phyloP scores from a whole-genome alignment of 169 alveolate genomes.

The Eimeria necatrix region DNA sequence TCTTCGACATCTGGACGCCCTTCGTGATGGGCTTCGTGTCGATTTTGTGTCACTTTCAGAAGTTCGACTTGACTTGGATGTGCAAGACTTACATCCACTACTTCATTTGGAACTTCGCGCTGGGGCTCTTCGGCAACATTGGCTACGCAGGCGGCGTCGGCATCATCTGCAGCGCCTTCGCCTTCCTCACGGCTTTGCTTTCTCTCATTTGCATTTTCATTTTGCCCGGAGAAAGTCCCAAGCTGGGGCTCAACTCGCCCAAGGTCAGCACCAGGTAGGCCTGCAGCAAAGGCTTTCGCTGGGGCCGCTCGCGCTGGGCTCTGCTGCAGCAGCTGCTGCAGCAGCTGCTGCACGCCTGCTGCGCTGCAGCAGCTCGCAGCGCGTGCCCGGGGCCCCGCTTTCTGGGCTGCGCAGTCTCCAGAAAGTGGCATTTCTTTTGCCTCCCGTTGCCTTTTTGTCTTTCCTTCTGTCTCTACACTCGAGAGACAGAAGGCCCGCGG shows the following conservation, averaged over 20 bases:
- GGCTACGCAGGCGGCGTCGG: conserved; percentile 81
- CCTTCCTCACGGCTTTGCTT: conserved; percentile 73
- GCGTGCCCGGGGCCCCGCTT: too few species aligned
- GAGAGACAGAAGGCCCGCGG: too few species aligned
- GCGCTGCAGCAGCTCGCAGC: neutral
- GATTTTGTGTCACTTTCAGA: conserved; percentile 65
- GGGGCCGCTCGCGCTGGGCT: neutral
- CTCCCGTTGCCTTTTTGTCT: too few species aligned
- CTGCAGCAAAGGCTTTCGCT: neutral
- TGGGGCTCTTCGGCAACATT: conserved; percentile 80
- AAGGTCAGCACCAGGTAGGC: neutral
- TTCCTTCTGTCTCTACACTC: too few species aligned
- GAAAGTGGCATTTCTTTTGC: too few species aligned
- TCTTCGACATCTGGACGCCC: conserved; percentile 70
- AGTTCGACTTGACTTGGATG: conserved; percentile 52
- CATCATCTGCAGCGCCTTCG: conserved; percentile 72
- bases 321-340: neutral
- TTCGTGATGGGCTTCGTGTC: conserved; percentile 77
- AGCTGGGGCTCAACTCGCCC: conserved; percentile 7
- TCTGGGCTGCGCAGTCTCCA: too few species aligned
- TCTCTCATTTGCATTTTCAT: conserved; percentile 60
- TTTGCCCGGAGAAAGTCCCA: conserved; percentile 8
- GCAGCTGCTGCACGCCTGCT: neutral
- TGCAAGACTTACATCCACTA: conserved; percentile 61
- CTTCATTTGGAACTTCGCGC: conserved; percentile 66